Evolutionary conservation across 352 stramenopile genomes (phyloP).

Genomic region (Achlya hypogyna): DNA sequence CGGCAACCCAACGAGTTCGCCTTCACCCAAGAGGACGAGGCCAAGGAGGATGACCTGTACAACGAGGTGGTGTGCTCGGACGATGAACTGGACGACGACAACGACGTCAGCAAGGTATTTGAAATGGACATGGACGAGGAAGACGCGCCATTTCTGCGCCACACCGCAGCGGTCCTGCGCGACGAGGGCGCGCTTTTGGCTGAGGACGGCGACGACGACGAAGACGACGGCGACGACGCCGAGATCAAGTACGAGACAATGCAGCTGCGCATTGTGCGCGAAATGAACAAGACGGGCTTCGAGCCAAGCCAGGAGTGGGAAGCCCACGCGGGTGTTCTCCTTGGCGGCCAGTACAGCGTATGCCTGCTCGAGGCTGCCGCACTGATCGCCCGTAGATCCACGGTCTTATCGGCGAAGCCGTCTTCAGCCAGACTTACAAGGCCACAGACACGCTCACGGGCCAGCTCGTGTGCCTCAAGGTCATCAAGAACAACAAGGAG

Average conservation of each 20-base stretch:
- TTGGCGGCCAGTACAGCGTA: conserved; percentile 60
- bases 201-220: conserved; percentile 29
- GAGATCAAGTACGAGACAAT: conserved; percentile 60
- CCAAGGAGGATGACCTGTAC: conserved; percentile 72
- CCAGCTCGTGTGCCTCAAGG: conserved; percentile 92
- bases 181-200: conserved; percentile 17
- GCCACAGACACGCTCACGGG: conserved; percentile 48
- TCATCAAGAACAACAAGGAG: conserved; percentile 99
- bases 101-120: conserved; percentile 15
- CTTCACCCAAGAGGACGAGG: conserved; percentile 77
- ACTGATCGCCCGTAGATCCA: conserved; percentile 34
- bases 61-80: conserved; percentile 56
- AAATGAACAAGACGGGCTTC: conserved; percentile 74
- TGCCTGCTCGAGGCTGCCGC: not conserved
- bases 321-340: conserved; percentile 41
- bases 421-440: conserved; percentile 81
- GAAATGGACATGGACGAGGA: conserved; percentile 35
- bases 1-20: conserved; percentile 74
- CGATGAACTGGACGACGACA: conserved; percentile 55
- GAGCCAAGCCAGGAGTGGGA: conserved; percentile 70
- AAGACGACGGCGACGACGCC: conserved; percentile 33
- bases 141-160: not conserved
- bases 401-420: conserved; percentile 62
- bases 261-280: conserved; percentile 56
- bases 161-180: conserved; percentile 3